These are phyloP conservation scores for Immersiporthe knoxdaviesiana DNA, from an alignment of 2,329 filamentous ascomycete species.

Conservation along the genomic window DNA sequence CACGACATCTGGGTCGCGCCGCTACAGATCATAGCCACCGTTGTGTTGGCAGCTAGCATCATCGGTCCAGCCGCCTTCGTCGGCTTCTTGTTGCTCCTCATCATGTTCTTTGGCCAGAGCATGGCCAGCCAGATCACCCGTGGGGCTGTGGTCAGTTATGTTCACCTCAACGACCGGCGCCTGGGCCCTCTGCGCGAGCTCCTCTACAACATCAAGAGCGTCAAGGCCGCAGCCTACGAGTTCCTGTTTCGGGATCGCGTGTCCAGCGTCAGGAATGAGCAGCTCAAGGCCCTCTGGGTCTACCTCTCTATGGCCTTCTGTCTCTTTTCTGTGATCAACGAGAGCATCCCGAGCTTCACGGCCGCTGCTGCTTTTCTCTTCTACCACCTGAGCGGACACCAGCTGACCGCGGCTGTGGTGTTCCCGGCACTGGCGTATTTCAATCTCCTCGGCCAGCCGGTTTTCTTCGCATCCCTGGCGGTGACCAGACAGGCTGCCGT, in stretches of 20 bases:
- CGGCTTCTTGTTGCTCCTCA: constrained; percentile 8
- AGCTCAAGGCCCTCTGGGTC: constrained; percentile 16
- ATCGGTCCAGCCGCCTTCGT: constrained; percentile 9
- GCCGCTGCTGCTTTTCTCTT: constrained; percentile 12
- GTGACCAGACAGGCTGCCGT: constrained; percentile 15
- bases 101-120: constrained; percentile 16
- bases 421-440: constrained; percentile 18
- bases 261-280: constrained; percentile 6
- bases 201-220: constrained; percentile 19
- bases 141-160: constrained; percentile 8
- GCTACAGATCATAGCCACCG: constrained; percentile 9
- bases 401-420: constrained; percentile 18
- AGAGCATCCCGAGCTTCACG: constrained; percentile 14
- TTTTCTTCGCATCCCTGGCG: constrained; percentile 12
- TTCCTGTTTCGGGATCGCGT: constrained; percentile 6
- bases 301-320: constrained; percentile 11
- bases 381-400: constrained; percentile 8
- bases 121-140: constrained; percentile 13
- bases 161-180: constrained; percentile 15
- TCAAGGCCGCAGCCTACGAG: constrained; percentile 17
- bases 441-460: constrained; percentile 12
- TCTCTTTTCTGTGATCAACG: constrained; percentile 2
- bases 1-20: constrained; percentile 18
- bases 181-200: constrained; percentile 16
- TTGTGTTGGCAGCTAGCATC: constrained; percentile 9